phyloP scores from a whole-genome alignment of 2,329 filamentous ascomycete species.

The Alternaria metachromatica region DNA sequence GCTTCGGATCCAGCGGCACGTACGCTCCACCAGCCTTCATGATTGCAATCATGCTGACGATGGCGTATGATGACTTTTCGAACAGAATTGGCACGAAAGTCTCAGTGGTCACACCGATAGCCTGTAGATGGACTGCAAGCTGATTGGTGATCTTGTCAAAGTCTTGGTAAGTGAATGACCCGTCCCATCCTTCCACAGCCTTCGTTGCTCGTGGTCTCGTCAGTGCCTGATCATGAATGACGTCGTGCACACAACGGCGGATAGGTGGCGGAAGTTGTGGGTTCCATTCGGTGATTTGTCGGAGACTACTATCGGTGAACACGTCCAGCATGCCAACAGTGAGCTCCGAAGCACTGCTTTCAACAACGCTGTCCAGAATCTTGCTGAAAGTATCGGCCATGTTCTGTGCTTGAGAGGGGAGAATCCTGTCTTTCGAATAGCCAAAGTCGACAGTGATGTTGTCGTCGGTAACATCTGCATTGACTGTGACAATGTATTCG shows the following conservation, averaged over 20 bases:
- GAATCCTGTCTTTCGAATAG: constrained; percentile 41
- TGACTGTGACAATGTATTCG: constrained; percentile 46
- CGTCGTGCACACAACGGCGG: constrained; percentile 37
- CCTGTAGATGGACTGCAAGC: constrained; percentile 34
- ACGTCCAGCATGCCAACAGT: constrained; percentile 36
- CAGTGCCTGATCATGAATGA: constrained; percentile 39
- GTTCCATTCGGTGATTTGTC: constrained; percentile 41
- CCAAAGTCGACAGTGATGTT: constrained; percentile 40
- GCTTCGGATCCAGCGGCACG: constrained; percentile 47
- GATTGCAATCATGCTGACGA: constrained; percentile 45
- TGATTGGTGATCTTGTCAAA: constrained; percentile 40
- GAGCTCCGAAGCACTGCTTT: constrained; percentile 16
- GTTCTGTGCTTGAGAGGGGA: constrained; percentile 34
- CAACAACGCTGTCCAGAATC: constrained; percentile 31
- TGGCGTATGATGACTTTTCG: constrained; percentile 43
- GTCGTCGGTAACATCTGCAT: constrained; percentile 41
- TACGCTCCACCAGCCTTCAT: constrained; percentile 50
- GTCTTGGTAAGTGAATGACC: constrained; percentile 41
- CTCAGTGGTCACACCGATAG: constrained; percentile 34
- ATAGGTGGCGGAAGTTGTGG: constrained; percentile 31
- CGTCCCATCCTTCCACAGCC: constrained; percentile 41
- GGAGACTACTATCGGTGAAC: constrained; percentile 27
- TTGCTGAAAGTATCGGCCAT: constrained; percentile 42
- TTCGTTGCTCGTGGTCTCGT: constrained; percentile 37
- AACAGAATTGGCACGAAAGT: constrained; percentile 47